phyloP scores from a whole-genome alignment of 257 asterid genomes.

The Solanum lycopersicoides region DNA sequence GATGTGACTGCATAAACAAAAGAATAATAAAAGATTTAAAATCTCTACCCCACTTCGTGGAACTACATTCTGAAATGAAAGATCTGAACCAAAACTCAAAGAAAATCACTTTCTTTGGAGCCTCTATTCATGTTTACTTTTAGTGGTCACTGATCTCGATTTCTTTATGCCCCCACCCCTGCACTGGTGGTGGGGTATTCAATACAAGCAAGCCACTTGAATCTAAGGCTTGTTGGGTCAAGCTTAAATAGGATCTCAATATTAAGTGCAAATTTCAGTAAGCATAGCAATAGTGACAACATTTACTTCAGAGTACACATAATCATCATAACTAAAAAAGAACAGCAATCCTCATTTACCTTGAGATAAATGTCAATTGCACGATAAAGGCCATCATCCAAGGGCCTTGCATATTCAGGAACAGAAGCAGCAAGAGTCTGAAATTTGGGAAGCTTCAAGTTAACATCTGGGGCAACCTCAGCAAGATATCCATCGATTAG shows the following conservation, averaged over 20 bases:
- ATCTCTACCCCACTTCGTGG: neutral
- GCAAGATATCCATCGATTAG: constrained; percentile 88
- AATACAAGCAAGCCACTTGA: neutral
- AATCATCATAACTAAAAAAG: neutral
- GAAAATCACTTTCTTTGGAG: neutral
- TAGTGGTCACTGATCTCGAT: neutral
- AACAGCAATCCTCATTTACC: constrained; percentile 26
- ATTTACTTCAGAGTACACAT: neutral
- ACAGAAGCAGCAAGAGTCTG: constrained; percentile 80
- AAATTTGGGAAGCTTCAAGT: constrained; percentile 82
- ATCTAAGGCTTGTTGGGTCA: neutral
- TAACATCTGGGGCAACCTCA: constrained; percentile 90
- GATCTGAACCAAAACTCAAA: neutral
- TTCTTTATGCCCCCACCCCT: neutral
- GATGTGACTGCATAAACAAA: constrained; percentile 80
- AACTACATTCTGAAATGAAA: neutral
- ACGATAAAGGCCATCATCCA: constrained; percentile 96
- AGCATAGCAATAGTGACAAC: neutral
- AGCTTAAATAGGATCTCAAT: neutral
- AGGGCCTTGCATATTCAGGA: constrained; percentile 88
- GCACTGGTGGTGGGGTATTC: neutral
- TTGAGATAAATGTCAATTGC: constrained; percentile 86
- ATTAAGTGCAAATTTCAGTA: neutral
- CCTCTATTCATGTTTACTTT: neutral
- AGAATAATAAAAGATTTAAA: neutral